Base-by-base conservation (phyloP, 2,329 filamentous ascomycete genomes). In the Hortaea werneckii region DNA sequence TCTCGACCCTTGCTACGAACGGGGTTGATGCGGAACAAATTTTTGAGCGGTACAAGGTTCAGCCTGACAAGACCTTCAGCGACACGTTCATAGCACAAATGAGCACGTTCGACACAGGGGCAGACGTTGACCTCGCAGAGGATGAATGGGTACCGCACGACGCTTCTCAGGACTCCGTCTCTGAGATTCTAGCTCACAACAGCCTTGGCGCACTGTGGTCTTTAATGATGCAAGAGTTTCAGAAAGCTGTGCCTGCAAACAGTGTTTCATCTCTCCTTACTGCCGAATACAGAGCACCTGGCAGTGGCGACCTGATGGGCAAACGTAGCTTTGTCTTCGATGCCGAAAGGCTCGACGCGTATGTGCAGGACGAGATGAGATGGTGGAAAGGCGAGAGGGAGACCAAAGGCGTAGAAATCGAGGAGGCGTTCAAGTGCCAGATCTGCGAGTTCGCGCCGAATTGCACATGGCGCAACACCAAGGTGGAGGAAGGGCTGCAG, bases 391-490 rank as follows among this genome's bases (percentile, higher is more conserved):
- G 89, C 1, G 72, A 83, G 55, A 71, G 89, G 11, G 67, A 76
- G 42, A 79, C 88, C 0, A 73, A 74, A 6, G 90, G 90, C 0
- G 89, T 95, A 2, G 74, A 78, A 5, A 75, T 94, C 5, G 82
- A 89, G 58, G 89, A 95, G 55, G 85, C 87, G 0, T 94, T 83
- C 67, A 96, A 95, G 64, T 96, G 90, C 62, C 71, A 79, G 13
- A 79, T 75, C 26, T 96, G 90, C 59, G 87, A 94, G 54, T 95
- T 95, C 63, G 78, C 75, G 0, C 81, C 86, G 2, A 73, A 71
- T 1, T 96, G 90, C 62, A 74, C 76, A 9, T 96, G 90, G 90
- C 73, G 89, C 34, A 72, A 76, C 55, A 72, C 73, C 8, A 82
- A 85, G 65, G 79, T 89, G 45, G 74, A 79, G 49, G 79, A 84